A percentile compares a stretch with the other conserved stretches of the same genome.
Conservation (phyloP, 345 rosid genomes). For the Citrus australasica region DNA sequence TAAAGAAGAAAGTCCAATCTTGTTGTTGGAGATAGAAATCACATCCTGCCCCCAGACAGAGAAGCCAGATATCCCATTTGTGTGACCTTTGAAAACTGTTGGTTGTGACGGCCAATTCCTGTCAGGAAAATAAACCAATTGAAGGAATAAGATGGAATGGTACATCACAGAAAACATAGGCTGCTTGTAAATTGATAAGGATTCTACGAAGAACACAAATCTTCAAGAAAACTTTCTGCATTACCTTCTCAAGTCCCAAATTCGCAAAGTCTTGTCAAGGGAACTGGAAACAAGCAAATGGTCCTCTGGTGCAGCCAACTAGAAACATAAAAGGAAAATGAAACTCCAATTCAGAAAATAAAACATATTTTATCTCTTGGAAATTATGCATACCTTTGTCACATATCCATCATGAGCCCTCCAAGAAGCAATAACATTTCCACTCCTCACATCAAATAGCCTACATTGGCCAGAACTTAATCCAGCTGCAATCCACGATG, state of each 20-base stretch:
- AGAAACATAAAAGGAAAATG: constrained; percentile 23
- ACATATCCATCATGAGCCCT: constrained; percentile 89
- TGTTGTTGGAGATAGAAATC: constrained; percentile 79
- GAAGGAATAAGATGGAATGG: constrained; percentile 9
- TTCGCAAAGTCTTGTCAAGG: constrained; percentile 65
- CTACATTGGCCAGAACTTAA: constrained; percentile 85
- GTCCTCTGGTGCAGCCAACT: constrained; percentile 80
- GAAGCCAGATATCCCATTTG: constrained; percentile 77
- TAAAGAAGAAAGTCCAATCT: constrained; percentile 75
- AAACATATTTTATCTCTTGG: background rate
- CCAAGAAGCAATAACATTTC: constrained; percentile 71
- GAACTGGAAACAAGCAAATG: constrained; percentile 94
- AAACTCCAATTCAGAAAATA: constrained; percentile 3
- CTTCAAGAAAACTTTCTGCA: background rate
- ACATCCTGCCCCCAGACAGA: constrained; percentile 84
- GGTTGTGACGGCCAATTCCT: constrained; percentile 65
- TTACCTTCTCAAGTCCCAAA: constrained; percentile 92
- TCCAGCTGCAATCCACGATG: constrained; percentile 85
- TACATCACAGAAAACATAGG: background rate
- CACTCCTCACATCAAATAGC: constrained; percentile 73
- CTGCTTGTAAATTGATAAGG: background rate
- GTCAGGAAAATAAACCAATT: constrained; percentile 10
- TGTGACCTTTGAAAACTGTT: constrained; percentile 58
- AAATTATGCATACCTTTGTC: constrained; percentile 54
- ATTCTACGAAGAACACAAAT: background rate